phyloP scores from a whole-genome alignment of 345 rosid genomes.

The Ceriops tagal region DNA sequence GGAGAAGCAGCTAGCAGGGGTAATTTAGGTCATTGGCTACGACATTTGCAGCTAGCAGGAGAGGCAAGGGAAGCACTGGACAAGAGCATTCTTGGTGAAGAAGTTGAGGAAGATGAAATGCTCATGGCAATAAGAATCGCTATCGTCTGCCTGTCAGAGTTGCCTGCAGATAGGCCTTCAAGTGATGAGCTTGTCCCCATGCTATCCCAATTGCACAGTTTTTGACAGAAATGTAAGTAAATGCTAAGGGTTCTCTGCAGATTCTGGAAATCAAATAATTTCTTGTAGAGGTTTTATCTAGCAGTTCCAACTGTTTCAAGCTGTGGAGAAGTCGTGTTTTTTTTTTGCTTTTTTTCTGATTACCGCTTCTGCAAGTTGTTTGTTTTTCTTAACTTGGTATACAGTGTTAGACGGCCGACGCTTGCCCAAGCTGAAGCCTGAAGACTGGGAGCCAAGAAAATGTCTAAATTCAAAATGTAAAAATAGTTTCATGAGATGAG shows the following conservation, averaged over 20 bases:
- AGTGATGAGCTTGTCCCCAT: conserved; percentile 89
- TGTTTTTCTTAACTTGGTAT: background rate
- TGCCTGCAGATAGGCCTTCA: conserved; percentile 85
- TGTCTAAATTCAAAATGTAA: conserved; percentile 9
- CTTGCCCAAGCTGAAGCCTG: conserved; percentile 4
- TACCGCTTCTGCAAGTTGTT: background rate
- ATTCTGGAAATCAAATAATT: conserved; percentile 20
- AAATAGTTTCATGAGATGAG: conserved; percentile 3
- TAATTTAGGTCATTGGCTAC: conserved; percentile 76
- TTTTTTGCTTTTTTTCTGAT: background rate
- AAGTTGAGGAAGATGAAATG: conserved; percentile 96
- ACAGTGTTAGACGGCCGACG: background rate
- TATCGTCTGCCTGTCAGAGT: conserved; percentile 78
- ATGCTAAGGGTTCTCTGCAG: background rate
- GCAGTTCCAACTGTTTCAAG: conserved; percentile 3
- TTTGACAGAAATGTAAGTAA: conserved; percentile 44
- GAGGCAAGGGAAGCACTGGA: conserved; percentile 83
- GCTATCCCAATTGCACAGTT: conserved; percentile 93
- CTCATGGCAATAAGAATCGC: conserved; percentile 87
- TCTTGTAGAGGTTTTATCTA: conserved; percentile 2
- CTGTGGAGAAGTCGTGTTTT: background rate
- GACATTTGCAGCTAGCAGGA: conserved; percentile 77
- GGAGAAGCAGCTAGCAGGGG: conserved; percentile 57
- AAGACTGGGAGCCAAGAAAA: conserved; percentile 7
- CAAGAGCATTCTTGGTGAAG: conserved; percentile 79